These are phyloP conservation scores for Saccharomyces hybrid DNA, from an alignment of 1,139 yeast species.

Conservation along the genomic window DNA sequence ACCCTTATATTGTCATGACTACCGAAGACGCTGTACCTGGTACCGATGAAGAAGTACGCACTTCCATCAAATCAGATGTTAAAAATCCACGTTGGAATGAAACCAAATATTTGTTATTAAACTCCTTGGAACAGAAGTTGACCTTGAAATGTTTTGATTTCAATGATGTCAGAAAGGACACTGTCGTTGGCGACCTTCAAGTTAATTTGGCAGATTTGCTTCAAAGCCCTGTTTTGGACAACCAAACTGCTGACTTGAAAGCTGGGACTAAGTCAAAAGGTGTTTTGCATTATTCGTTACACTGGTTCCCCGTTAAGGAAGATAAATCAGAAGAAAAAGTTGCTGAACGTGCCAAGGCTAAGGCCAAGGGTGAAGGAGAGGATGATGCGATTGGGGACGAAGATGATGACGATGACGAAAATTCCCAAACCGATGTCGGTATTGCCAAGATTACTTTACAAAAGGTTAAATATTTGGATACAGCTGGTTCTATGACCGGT, in stretches of 20 bases:
- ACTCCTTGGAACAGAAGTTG: slow-evolving; percentile 50
- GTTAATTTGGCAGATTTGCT: slow-evolving; percentile 52
- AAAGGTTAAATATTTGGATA: slow-evolving; percentile 65
- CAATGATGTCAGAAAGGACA: slow-evolving; percentile 47
- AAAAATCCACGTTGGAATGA: slow-evolving; percentile 60
- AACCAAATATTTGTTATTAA: slow-evolving; percentile 52
- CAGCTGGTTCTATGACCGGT: slow-evolving; percentile 58
- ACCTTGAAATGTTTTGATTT: slow-evolving; percentile 49
- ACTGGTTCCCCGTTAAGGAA: slow-evolving; percentile 51
- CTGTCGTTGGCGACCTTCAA: slow-evolving; percentile 48
- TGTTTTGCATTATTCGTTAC: slow-evolving; percentile 50
- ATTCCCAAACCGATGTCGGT: slow-evolving; percentile 51
- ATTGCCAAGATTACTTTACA: slow-evolving; percentile 63
- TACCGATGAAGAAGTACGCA: slow-evolving; percentile 38
- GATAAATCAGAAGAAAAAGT: slow-evolving; percentile 6
- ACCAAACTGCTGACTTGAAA: slow-evolving; percentile 29
- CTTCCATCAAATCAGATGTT: slow-evolving; percentile 49
- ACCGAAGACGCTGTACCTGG: slow-evolving; percentile 38
- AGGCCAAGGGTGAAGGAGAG: slow-evolving; percentile 4
- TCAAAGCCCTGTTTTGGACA: slow-evolving; percentile 40
- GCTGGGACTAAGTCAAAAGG: slow-evolving; percentile 56
- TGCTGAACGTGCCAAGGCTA: slow-evolving; percentile 4
- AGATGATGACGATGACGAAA: slow-evolving; percentile 25
- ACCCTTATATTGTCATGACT: slow-evolving; percentile 52
- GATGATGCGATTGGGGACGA: slow-evolving; percentile 12